These are phyloP conservation scores for Nevesoporus exiguus DNA, from an alignment of 768 basidiomycete genomes.

Conservation along the genomic window DNA sequence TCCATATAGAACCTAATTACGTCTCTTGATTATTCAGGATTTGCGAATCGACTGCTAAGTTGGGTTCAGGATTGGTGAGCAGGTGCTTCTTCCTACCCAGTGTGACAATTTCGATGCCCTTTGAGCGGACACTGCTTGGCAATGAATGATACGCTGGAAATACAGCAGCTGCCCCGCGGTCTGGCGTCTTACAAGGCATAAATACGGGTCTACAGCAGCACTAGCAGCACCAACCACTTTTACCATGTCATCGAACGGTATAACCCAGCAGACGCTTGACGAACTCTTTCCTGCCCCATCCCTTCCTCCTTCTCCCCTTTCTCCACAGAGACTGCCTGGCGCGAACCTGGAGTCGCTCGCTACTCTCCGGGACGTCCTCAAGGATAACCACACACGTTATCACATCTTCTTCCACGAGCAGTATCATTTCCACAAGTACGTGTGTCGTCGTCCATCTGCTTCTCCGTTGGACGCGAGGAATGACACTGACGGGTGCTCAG, in stretches of 20 bases:
- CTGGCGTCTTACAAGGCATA: neutral
- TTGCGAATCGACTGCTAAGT: neutral
- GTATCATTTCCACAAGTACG: slow-evolving; percentile 51
- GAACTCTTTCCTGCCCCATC: slow-evolving; percentile 26
- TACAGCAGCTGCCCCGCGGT: neutral
- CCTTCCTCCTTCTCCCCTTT: slow-evolving; percentile 23
- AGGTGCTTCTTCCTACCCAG: neutral
- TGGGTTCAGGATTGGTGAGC: neutral
- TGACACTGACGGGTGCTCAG: slow-evolving; percentile 3
- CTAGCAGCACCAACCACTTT: neutral
- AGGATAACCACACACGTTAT: slow-evolving; percentile 45
- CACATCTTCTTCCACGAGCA: slow-evolving; percentile 53
- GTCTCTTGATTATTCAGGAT: neutral
- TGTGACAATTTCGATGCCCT: neutral
- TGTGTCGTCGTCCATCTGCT: neutral
- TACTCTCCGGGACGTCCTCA: slow-evolving; percentile 35
- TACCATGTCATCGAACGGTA: slow-evolving; percentile 12
- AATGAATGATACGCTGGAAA: neutral
- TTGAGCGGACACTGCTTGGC: neutral
- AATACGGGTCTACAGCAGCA: neutral
- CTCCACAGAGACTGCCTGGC: slow-evolving; percentile 30
- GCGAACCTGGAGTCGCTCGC: slow-evolving; percentile 18
- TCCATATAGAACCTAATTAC: too few species aligned
- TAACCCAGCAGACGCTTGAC: slow-evolving; percentile 8
- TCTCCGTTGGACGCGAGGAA: neutral